These are phyloP conservation scores for Aspergillus sp. DNA, from an alignment of 2,329 filamentous ascomycete species.

Conservation along the genomic window DNA sequence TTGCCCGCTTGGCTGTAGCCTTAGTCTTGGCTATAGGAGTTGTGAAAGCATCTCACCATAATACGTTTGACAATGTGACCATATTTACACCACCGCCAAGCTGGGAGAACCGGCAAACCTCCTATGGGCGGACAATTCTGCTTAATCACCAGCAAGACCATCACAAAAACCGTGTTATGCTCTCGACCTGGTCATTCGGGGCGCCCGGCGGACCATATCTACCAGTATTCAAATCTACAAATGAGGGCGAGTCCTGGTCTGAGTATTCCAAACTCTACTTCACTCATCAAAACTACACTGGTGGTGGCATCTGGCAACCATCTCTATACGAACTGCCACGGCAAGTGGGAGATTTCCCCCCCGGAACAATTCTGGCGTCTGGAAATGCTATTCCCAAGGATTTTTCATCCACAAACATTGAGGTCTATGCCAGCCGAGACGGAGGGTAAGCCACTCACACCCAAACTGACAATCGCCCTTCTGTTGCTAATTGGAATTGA, in stretches of 20 bases:
- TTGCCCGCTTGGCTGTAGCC: not conserved
- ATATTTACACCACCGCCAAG: not conserved
- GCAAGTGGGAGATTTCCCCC: not conserved
- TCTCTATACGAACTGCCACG: not conserved
- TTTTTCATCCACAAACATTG: too few relatives aligned
- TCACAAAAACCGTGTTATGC: not conserved
- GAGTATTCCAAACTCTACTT: not conserved
- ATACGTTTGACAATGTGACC: not conserved
- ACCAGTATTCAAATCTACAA: not conserved
- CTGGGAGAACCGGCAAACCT: not conserved
- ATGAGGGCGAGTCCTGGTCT: not conserved
- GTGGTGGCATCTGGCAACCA: not conserved
- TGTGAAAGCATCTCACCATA: not conserved
- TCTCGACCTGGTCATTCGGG: not conserved
- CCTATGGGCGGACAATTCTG: not conserved
- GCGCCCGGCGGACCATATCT: not conserved
- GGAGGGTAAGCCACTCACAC: too few relatives aligned
- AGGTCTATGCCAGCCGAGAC: too few relatives aligned
- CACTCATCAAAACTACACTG: not conserved
- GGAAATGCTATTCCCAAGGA: too few relatives aligned
- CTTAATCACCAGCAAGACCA: not conserved
- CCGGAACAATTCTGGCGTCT: too few relatives aligned
- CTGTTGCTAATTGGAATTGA: too few relatives aligned
- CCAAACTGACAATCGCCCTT: too few relatives aligned
- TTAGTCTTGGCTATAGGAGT: not conserved